Percentiles rank a stretch among this genome's conserved stretches.
These are phyloP conservation scores for Rubroboletus pulcherrimus DNA, from an alignment of 768 basidiomycete genomes.

Conservation along the genomic window DNA sequence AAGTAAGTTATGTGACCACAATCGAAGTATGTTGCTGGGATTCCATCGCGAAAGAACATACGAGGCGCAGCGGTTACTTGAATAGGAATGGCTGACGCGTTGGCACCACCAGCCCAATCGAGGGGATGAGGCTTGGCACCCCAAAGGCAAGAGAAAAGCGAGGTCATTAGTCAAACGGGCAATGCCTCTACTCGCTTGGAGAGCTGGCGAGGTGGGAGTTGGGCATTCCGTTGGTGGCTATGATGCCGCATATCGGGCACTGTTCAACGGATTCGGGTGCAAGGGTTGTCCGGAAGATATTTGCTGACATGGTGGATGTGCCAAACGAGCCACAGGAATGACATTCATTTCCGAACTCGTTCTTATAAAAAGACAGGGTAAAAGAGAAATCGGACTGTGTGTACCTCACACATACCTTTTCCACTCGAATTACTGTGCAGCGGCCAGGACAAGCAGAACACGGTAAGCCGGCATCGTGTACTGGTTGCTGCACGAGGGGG, in stretches of 20 bases:
- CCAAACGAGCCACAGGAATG: slow-evolving; percentile 29
- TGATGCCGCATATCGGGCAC: slow-evolving; percentile 23
- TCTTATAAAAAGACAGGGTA: slow-evolving; percentile 29
- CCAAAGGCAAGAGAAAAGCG: slow-evolving; percentile 16
- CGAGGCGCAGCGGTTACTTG: slow-evolving; percentile 22
- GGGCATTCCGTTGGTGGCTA: slow-evolving; percentile 23
- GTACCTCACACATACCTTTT: slow-evolving; percentile 24
- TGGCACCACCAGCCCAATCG: slow-evolving; percentile 15
- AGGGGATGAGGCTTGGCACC: slow-evolving; percentile 21
- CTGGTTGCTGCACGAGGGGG: slow-evolving; percentile 17
- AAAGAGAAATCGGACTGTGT: slow-evolving; percentile 8
- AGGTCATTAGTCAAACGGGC: slow-evolving; percentile 32
- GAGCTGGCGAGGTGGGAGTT: slow-evolving; percentile 16
- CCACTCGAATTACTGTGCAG: slow-evolving; percentile 7
- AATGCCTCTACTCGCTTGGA: slow-evolving; percentile 25
- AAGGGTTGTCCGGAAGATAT: slow-evolving; percentile 27
- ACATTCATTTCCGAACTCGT: slow-evolving; percentile 33
- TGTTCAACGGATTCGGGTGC: slow-evolving; percentile 32
- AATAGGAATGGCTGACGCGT: slow-evolving; percentile 15
- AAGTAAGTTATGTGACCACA: slow-evolving; percentile 24
- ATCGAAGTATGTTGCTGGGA: slow-evolving; percentile 25
- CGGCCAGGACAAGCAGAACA: neutral
- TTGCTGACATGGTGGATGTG: slow-evolving; percentile 17
- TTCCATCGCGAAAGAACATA: slow-evolving; percentile 28
- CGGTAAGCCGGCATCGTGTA: slow-evolving; percentile 19